Evolutionary conservation across 768 basidiomycete genomes (phyloP).

Genomic region (Leccinum barrowsii): DNA sequence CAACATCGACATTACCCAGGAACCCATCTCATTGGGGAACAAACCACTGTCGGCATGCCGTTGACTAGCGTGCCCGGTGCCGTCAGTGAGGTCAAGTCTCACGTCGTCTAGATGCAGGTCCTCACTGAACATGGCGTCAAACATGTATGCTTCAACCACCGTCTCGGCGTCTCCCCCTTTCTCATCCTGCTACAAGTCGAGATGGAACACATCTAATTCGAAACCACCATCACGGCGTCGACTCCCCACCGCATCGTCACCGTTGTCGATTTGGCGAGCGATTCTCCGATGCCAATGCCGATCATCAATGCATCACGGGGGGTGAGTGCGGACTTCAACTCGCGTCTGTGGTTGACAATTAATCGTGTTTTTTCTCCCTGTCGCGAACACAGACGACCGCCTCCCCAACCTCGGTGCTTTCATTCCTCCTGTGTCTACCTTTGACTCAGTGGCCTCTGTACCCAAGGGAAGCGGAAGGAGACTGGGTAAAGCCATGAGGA

Average conservation of each 20-base stretch:
- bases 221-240: slow-evolving; percentile 73
- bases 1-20: slow-evolving; percentile 54
- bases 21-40: slow-evolving; percentile 44
- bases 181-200: slow-evolving; percentile 58
- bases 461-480: slow-evolving; percentile 3
- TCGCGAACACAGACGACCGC: slow-evolving; percentile 3
- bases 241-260: slow-evolving; percentile 76
- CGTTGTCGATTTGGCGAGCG: slow-evolving; percentile 93
- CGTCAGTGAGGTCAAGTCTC: slow-evolving; percentile 76
- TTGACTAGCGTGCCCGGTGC: slow-evolving; percentile 59
- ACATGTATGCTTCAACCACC: slow-evolving; percentile 12
- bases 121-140: slow-evolving; percentile 60
- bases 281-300: slow-evolving; percentile 48
- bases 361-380: background rate
- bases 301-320: background rate
- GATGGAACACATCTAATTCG: slow-evolving; percentile 96
- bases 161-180: background rate
- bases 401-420: slow-evolving; percentile 29
- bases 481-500: slow-evolving; percentile 10
- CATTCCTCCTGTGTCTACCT: slow-evolving; percentile 17
- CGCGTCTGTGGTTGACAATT: background rate
- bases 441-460: slow-evolving; percentile 13
- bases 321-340: slow-evolving; percentile 14
- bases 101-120: slow-evolving; percentile 78
- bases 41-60: slow-evolving; percentile 35